Percentiles rank a stretch among this genome's conserved stretches.
Evolutionary conservation across 345 rosid genomes (phyloP).

Genomic region (Cardiospermum halicacabum): DNA sequence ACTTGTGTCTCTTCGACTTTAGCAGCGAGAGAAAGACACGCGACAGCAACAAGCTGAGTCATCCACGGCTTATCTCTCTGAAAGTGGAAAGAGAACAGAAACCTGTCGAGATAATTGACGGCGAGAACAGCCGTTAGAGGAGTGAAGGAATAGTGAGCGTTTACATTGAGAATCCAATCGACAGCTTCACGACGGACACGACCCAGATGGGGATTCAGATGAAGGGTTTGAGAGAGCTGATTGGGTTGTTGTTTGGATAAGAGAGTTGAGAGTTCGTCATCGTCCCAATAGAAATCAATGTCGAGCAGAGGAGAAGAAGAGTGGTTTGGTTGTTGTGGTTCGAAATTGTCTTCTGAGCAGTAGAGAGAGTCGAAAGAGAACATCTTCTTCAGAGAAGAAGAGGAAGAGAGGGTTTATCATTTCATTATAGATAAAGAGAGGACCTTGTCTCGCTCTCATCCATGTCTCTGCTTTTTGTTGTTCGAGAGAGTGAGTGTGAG

Average conservation of each 20-base stretch:
- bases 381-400: slow-evolving; percentile 56
- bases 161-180: slow-evolving; percentile 50
- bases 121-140: slow-evolving; percentile 59
- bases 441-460: slow-evolving; percentile 16
- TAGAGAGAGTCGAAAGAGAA: slow-evolving; percentile 40
- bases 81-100: slow-evolving; percentile 32
- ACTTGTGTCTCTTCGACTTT: slow-evolving; percentile 59
- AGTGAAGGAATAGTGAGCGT: slow-evolving; percentile 45
- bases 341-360: slow-evolving; percentile 61
- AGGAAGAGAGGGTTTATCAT: slow-evolving; percentile 27
- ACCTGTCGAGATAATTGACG: slow-evolving; percentile 65
- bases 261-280: slow-evolving; percentile 46
- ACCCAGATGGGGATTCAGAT: slow-evolving; percentile 26
- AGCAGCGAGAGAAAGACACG: slow-evolving; percentile 74
- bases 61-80: slow-evolving; percentile 55
- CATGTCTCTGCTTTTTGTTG: slow-evolving; percentile 22
- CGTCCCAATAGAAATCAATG: slow-evolving; percentile 53
- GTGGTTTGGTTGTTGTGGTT: slow-evolving; percentile 19
- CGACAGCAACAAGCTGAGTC: slow-evolving; percentile 62
- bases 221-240: slow-evolving; percentile 22
- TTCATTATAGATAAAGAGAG: slow-evolving; percentile 30
- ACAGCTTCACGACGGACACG: slow-evolving; percentile 46
- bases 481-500: slow-evolving; percentile 1
- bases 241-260: slow-evolving; percentile 41
- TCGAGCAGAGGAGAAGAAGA: slow-evolving; percentile 24